Evolutionary conservation across 2,329 filamentous ascomycete genomes (phyloP), one percentile per base, ranked within the genome.

Genomic region (Helotiales sp.): DNA sequence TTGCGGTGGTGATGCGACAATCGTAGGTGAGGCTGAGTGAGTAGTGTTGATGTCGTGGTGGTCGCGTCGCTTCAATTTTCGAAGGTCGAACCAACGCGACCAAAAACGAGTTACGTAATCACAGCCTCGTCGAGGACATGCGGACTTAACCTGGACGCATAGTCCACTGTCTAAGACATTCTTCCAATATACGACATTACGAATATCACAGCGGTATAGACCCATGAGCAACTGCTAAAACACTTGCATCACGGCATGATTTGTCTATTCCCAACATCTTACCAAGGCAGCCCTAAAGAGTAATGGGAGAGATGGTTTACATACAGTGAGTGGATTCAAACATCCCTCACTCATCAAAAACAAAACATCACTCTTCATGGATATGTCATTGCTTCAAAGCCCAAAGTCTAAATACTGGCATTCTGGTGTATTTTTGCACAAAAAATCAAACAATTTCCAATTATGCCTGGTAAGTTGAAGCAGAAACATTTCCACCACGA

Each of bases 391-490:
- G 42, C 29, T 48, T 50, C 34, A 47, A 46, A 31, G 30, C 27
- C 48, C 49, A 38, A 52, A 52, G 36, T 62, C 57, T 62, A 62
- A 54, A 56, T 59, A 59, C 54, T 59, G 44, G 44, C 52, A 52
- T 25, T 47, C 15, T 56, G 34, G 34, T 55, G n/a, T 29, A 22
- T 54, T 30, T 24, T 17, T n/a, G n/a, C n/a, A n/a, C n/a, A n/a
- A n/a, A n/a, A n/a, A n/a, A n/a, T n/a, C n/a, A n/a, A 58, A 65
- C 96, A 98, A 17, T 44, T 24, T 10, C 31, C 38, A 58, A 58
- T 66, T 96, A 98, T 82, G 91, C 95, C 80, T 92, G 90, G 85
- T 99, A 99, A 69, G 93, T 98, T 52, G 93, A 96, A 71, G 95
- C 95, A 69, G 92, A 96, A 66, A 99, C 90, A 75, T 98, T 95